Evolutionary conservation across 2,329 filamentous ascomycete genomes (phyloP).

Genomic region (Salinomyces thailandicus): DNA sequence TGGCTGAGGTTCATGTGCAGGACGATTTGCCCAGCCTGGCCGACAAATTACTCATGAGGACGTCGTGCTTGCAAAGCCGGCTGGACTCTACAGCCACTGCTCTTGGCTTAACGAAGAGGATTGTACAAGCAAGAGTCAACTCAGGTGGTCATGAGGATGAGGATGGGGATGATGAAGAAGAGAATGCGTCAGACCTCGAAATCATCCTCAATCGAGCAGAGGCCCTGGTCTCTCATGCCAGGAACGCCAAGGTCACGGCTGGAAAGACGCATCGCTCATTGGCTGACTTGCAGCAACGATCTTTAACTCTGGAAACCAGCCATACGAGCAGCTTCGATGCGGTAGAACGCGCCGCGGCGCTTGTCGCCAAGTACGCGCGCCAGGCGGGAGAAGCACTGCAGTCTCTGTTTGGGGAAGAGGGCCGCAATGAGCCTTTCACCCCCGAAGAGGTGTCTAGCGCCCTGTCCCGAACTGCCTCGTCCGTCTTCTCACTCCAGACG

Average conservation of each 20-base stretch:
- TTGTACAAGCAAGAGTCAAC: conserved; percentile 58
- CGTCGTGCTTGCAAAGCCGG: conserved; percentile 65
- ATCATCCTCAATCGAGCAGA: conserved; percentile 64
- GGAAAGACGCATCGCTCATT: conserved; percentile 68
- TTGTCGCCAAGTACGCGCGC: conserved; percentile 56
- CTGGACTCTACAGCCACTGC: conserved; percentile 66
- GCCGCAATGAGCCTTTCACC: conserved; percentile 55
- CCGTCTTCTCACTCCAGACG: conserved; percentile 40
- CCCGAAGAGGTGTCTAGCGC: conserved; percentile 55
- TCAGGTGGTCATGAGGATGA: conserved; percentile 28
- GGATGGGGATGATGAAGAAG: conserved; percentile 52
- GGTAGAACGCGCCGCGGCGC: conserved; percentile 53
- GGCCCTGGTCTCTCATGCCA: conserved; percentile 59
- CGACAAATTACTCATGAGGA: conserved; percentile 68
- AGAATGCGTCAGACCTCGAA: conserved; percentile 37
- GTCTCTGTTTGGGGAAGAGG: conserved; percentile 58
- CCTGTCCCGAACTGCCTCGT: conserved; percentile 48
- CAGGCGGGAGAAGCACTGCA: conserved; percentile 58
- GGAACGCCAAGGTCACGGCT: conserved; percentile 73
- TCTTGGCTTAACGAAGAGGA: conserved; percentile 51
- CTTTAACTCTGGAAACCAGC: conserved; percentile 60
- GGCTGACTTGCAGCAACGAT: conserved; percentile 65
- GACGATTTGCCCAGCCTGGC: conserved; percentile 61
- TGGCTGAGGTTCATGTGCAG: conserved; percentile 69
- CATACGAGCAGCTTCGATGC: conserved; percentile 59